Percentiles rank a stretch among this genome's conserved stretches.
phyloP scores from a whole-genome alignment of 345 rosid species.

The Eucalyptus curtisii region DNA sequence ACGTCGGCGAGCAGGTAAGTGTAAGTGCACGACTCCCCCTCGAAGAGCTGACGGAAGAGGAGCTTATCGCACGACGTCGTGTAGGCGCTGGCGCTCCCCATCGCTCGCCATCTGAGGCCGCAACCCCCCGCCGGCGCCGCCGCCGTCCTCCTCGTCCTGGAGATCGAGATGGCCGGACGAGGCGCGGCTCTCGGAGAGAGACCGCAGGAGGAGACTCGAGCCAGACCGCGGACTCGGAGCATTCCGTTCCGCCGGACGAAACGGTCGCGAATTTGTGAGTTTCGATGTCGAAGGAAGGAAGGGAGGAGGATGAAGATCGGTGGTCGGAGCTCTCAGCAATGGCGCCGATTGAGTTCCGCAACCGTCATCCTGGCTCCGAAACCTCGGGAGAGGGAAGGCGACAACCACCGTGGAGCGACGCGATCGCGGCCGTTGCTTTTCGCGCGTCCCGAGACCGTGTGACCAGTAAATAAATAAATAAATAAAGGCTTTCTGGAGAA shows the following conservation, averaged over 20 bases:
- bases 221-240: neutral
- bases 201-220: neutral
- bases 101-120: neutral
- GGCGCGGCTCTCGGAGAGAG: neutral
- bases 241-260: neutral
- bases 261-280: neutral
- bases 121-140: neutral
- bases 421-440: neutral
- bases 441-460: neutral
- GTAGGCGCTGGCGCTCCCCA: neutral
- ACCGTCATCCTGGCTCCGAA: neutral
- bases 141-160: neutral
- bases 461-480: neutral
- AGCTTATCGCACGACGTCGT: constrained; percentile 9
- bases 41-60: constrained; percentile 85
- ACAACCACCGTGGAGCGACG: neutral
- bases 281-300: neutral
- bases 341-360: neutral
- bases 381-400: neutral
- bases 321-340: neutral
- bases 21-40: constrained; percentile 80
- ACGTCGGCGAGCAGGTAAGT: constrained; percentile 91
- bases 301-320: neutral
- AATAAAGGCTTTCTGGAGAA: too few relatives aligned
- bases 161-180: neutral